Evolutionary conservation across 192 early-diverging fungal species (phyloP), one percentile per base, ranked within the genome.

Genomic region (Coemansia biformis): DNA sequence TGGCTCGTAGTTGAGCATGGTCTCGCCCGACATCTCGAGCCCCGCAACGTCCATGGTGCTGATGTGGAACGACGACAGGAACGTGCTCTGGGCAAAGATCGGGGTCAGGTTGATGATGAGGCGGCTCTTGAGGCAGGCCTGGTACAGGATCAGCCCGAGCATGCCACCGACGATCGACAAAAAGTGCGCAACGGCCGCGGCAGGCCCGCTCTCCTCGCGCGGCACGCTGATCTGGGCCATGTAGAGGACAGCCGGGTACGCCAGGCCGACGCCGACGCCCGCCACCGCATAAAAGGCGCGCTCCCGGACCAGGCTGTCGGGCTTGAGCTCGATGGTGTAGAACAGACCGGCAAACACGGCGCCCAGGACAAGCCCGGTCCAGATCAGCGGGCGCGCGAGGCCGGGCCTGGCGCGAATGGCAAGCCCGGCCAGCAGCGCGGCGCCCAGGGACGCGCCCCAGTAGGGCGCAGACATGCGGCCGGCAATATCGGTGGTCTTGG

Each of bases 91-190:
- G 22, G 40, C 9, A 43, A 71, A 71, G n/a, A 71, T 37, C 5
- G 59, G 33, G 10, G 43, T 37, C 19, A 71, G 46, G 32, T 63
- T 71, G 19, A 26, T 17, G 14, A 71, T 71, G 26, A 71, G 47
- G 0, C 56, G 45, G 56, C 67, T 71, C 60, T 71, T 71, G 37
- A 70, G 34, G 22, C 67, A 63, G 23, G 67, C 67, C 32, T 71
- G 60, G 54, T 71, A 71, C 38, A 71, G 57, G 9, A 71, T 62
- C 7, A 71, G 51, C 12, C 67, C 67, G 8, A 71, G 54, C 67
- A 71, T 71, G 30, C 67, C 67, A 40, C 67, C 67, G 44, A 71
- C 56, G 15, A 71, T 46, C 3, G 67, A 72, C 48, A 72, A 31
- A 49, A 72, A 72, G 57, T 71, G 60, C 29, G 60, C 52, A 16